A percentile compares a stretch with the other conserved stretches of the same genome.
phyloP scores from a whole-genome alignment of 1,284 basidiomycete species.

The Microbotryomycetes sp. region DNA sequence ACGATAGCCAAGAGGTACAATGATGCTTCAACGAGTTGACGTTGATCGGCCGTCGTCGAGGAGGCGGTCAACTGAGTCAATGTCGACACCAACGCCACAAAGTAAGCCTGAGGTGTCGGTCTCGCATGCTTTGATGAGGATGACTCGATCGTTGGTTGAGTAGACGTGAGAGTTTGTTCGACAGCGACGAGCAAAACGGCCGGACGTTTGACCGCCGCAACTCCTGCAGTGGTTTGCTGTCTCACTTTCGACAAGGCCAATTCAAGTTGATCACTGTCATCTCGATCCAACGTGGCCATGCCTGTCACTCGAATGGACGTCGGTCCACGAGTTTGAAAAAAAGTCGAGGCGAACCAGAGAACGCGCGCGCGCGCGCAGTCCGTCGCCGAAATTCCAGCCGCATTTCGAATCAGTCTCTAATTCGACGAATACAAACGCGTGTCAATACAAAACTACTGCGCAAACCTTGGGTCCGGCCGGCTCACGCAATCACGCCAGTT shows the following conservation, averaged over 20 bases:
- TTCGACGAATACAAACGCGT: no score
- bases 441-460: no score
- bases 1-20: constrained; percentile 80
- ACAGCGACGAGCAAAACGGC: constrained; percentile 82
- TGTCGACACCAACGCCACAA: constrained; percentile 70
- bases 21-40: constrained; percentile 64
- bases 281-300: not conserved
- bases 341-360: not conserved
- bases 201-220: constrained; percentile 82
- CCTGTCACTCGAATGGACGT: not conserved
- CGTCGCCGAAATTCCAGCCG: no score
- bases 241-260: constrained; percentile 73
- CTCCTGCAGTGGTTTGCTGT: constrained; percentile 70
- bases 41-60: constrained; percentile 54
- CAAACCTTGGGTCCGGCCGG: not conserved
- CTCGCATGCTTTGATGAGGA: constrained; percentile 38
- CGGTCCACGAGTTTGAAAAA: not conserved
- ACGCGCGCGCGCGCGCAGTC: no score
- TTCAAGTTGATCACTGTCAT: not conserved
- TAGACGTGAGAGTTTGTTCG: constrained; percentile 67
- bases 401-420: no score
- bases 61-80: constrained; percentile 52
- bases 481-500: not conserved
- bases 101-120: constrained; percentile 67
- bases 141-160: constrained; percentile 61